These are phyloP conservation scores for Amphicarpaea edgeworthii DNA, from an alignment of 306 rosid genomes.

Conservation along the genomic window DNA sequence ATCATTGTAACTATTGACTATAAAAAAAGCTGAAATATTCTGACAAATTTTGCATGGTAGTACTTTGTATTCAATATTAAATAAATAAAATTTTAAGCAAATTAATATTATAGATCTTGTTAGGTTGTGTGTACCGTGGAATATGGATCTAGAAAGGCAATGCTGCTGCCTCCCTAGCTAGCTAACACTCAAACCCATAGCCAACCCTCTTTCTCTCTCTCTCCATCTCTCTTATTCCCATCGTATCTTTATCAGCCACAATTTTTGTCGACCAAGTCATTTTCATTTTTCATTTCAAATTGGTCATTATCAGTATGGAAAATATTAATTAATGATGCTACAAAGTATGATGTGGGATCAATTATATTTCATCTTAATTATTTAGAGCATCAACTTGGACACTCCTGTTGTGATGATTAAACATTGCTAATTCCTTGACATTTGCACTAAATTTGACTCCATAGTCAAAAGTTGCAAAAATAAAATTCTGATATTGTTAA, in stretches of 20 bases:
- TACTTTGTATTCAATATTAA: conserved; percentile 42
- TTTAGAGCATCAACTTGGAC: conserved; percentile 17
- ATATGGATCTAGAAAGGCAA: conserved; percentile 37
- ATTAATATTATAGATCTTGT: conserved; percentile 31
- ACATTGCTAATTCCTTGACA: background rate
- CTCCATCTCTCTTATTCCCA: conserved; percentile 23
- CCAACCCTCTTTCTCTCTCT: background rate
- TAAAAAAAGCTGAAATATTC: conserved; percentile 57
- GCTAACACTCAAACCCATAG: too few relatives aligned
- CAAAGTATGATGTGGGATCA: conserved; percentile 23
- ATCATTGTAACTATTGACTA: conserved; percentile 49
- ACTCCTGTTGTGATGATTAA: background rate
- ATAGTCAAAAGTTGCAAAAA: conserved; percentile 20
- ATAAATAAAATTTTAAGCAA: conserved; percentile 34
- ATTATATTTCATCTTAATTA: too few relatives aligned
- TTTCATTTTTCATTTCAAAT: conserved; percentile 49
- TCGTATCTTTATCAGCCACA: conserved; percentile 42
- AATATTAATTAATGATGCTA: conserved; percentile 1
- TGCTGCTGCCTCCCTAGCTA: too few relatives aligned
- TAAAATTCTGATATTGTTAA: background rate
- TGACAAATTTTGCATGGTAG: conserved; percentile 75
- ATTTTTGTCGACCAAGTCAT: conserved; percentile 48
- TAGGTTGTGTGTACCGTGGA: conserved; percentile 22
- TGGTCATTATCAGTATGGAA: conserved; percentile 45
- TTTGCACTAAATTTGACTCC: conserved; percentile 21